A percentile compares a stretch with the other conserved stretches of the same genome.
phyloP scores from a whole-genome alignment of 768 basidiomycete species.

The Mycena epipterygia region DNA sequence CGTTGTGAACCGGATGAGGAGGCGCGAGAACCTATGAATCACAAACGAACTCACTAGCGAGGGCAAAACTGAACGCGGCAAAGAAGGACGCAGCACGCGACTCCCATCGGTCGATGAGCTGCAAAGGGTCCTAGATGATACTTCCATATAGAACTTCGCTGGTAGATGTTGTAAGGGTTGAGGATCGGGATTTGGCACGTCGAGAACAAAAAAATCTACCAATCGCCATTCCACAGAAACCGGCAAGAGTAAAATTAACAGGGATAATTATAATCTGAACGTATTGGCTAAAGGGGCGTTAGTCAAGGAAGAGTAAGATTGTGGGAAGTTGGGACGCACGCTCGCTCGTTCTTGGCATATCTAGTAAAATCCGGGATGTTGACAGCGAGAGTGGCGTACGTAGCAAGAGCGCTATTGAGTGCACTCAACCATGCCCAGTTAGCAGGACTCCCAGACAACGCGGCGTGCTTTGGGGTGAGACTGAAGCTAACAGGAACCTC shows the following conservation, averaged over 20 bases:
- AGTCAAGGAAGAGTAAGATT: not conserved
- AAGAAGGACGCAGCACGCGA: conserved; percentile 87
- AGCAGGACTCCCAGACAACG: conserved; percentile 63
- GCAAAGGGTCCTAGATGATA: conserved; percentile 79
- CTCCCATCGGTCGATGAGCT: conserved; percentile 83
- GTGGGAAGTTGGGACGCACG: conserved; percentile 27
- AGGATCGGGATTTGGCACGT: no score
- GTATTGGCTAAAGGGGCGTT: conserved; percentile 57
- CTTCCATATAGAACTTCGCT: conserved; percentile 79
- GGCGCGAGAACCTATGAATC: not conserved
- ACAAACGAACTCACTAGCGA: not conserved
- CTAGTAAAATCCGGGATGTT: conserved; percentile 92
- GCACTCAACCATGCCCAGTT: conserved; percentile 84
- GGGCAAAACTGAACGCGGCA: conserved; percentile 74
- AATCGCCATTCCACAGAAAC: conserved; percentile 86
- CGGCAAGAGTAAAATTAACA: conserved; percentile 77
- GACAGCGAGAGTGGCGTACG: conserved; percentile 78
- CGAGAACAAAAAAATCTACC: no score
- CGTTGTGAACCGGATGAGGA: conserved; percentile 34
- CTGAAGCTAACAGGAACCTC: conserved; percentile 72
- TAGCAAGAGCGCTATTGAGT: conserved; percentile 82
- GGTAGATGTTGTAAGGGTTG: conserved; percentile 82
- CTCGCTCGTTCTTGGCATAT: conserved; percentile 77
- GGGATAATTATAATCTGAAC: conserved; percentile 86
- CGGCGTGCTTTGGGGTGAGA: conserved; percentile 64